phyloP scores from a whole-genome alignment of 805 yeast species.

The Schizosaccharomyces lindneri region DNA sequence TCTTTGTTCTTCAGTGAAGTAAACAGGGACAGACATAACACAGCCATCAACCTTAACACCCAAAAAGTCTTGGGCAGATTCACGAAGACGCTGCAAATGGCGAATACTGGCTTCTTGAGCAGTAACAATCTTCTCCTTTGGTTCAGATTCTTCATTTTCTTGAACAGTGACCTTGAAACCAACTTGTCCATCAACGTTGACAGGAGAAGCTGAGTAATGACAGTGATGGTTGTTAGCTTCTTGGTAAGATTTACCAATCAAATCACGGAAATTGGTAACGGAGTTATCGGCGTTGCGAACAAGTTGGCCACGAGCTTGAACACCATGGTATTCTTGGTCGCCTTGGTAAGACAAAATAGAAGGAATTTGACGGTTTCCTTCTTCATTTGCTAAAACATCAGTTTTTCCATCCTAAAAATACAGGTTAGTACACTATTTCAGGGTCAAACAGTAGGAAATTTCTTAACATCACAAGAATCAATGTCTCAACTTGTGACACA shows the following conservation, averaged over 20 bases:
- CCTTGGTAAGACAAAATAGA: constrained; percentile 80
- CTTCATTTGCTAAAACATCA: constrained; percentile 95
- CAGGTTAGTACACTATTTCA: not conserved
- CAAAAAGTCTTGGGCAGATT: constrained; percentile 78
- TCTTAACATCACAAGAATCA: not conserved
- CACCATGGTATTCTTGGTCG: constrained; percentile 88
- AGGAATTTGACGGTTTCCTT: constrained; percentile 93
- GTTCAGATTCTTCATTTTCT: constrained; percentile 33
- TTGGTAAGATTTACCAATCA: constrained; percentile 48
- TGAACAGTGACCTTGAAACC: constrained; percentile 26
- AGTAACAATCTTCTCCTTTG: constrained; percentile 8
- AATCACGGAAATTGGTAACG: constrained; percentile 78
- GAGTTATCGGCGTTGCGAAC: constrained; percentile 77
- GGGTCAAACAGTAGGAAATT: too few species aligned
- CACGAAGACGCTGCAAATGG: constrained; percentile 57
- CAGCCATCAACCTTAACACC: constrained; percentile 62
- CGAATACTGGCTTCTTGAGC: constrained; percentile 62
- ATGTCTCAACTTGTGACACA: not conserved
- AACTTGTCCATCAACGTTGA: constrained; percentile 11
- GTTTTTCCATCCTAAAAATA: constrained; percentile 55
- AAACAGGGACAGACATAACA: constrained; percentile 77
- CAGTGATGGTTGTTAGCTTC: constrained; percentile 44
- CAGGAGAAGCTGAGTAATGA: constrained; percentile 40
- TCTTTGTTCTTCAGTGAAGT: constrained; percentile 54
- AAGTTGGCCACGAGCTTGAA: constrained; percentile 80